Base-by-base conservation (phyloP, 1,284 basidiomycete genomes). In the Phellopilus nigrolimitatus region DNA sequence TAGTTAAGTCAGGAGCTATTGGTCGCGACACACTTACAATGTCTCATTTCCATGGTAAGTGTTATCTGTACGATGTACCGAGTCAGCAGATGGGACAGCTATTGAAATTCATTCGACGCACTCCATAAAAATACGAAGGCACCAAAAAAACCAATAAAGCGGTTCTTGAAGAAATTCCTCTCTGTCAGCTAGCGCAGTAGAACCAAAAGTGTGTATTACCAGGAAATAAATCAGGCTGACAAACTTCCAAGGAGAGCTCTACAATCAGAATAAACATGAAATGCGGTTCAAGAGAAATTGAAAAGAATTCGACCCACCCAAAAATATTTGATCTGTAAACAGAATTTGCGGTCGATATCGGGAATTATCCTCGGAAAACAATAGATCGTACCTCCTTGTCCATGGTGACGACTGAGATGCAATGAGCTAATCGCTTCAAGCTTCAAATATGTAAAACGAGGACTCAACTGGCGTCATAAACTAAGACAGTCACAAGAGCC, bases 251-350 rank as follows among this genome's bases (percentile, higher is more conserved):
- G 43, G 43, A 8, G 12, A 5, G 24, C 17, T 33, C 28, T 33
- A 10, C 17, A 43, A 22, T 8, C n/a, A n/a, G n/a, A n/a, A n/a
- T n/a, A n/a, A n/a, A 15, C 4, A 43, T 25, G 3, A 13, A 12
- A 30, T 30, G 28, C 6, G 7, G 12, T 6, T 30, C 6, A 30
- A 30, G 28, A 7, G 12, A 7, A 7, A 12, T 7, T 30, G 12
- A 30, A 30, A 7, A 30, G 28, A 6, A 30, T 6, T 12, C 28
- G 28, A 12, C 28, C 12, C 28, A 43, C 41, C 41, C 41, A 43
- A 25, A 43, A 43, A 15, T 43, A 43, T 15, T 43, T 43, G 24
- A 43, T n/a, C 41, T 43, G 12, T n/a, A n/a, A n/a, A n/a, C n/a
- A n/a, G n/a, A n/a, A n/a, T n/a, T n/a, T n/a, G n/a, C n/a, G n/a